Evolutionary conservation across 1,284 basidiomycete genomes (phyloP).

Genomic region (Cutaneotrichosporon curvatum): DNA sequence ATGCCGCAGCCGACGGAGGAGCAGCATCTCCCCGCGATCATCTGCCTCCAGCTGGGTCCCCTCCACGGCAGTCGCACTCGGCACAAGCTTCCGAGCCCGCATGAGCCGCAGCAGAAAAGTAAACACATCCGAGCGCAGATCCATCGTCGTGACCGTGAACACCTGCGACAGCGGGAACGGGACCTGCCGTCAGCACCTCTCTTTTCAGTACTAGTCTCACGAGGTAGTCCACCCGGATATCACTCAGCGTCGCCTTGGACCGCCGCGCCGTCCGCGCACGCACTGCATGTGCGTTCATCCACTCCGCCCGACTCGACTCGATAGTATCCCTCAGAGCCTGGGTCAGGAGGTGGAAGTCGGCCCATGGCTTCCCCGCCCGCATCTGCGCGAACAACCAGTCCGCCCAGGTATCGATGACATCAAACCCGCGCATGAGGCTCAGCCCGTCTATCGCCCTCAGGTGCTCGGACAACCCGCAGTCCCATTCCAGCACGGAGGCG

Average conservation of each 20-base stretch:
- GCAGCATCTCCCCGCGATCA: constrained; percentile 57
- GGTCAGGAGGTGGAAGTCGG: constrained; percentile 76
- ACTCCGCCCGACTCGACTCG: constrained; percentile 50
- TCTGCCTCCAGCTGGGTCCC: constrained; percentile 36
- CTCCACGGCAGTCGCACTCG: constrained; percentile 51
- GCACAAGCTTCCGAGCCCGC: constrained; percentile 55
- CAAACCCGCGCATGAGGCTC: constrained; percentile 66
- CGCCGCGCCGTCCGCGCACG: constrained; percentile 56
- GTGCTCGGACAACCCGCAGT: constrained; percentile 64
- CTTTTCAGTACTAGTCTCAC: constrained; percentile 45
- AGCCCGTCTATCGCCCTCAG: constrained; percentile 64
- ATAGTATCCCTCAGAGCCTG: constrained; percentile 64
- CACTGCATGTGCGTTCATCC: constrained; percentile 66
- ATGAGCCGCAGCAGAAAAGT: constrained; percentile 68
- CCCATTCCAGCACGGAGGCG: constrained; percentile 57
- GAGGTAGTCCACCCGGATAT: constrained; percentile 63
- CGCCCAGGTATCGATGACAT: constrained; percentile 57
- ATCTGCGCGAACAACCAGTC: constrained; percentile 67
- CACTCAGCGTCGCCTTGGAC: constrained; percentile 52
- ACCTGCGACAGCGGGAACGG: constrained; percentile 77
- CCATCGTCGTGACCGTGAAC: constrained; percentile 57
- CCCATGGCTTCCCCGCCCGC: constrained; percentile 56
- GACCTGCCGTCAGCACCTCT: constrained; percentile 27
- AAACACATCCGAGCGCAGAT: constrained; percentile 63
- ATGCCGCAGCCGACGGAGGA: constrained; percentile 64